Conservation (phyloP, 495 filamentous ascomycete genomes). For the Neurospora sp. region DNA sequence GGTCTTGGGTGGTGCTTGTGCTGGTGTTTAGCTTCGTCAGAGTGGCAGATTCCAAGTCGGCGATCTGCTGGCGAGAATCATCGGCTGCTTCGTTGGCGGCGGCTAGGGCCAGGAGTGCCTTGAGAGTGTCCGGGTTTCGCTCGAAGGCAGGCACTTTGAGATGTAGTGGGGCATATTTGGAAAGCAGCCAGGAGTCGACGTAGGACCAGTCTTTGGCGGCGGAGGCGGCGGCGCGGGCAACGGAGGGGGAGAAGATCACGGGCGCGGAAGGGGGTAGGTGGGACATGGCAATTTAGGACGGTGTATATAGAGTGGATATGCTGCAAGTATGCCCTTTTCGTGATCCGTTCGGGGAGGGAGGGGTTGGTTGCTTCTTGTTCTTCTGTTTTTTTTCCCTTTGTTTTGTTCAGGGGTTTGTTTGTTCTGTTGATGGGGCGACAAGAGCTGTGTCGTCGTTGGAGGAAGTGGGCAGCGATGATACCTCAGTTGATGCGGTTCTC, state of each 20-base stretch:
- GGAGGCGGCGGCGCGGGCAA: slow-evolving; percentile 52
- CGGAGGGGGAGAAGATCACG: slow-evolving; percentile 57
- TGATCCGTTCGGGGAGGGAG: background rate
- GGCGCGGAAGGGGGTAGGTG: slow-evolving; percentile 43
- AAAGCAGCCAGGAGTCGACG: slow-evolving; percentile 69
- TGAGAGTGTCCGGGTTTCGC: slow-evolving; percentile 74
- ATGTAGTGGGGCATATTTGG: slow-evolving; percentile 42
- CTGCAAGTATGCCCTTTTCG: background rate
- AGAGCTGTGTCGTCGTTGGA: background rate
- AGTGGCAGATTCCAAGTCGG: slow-evolving; percentile 49
- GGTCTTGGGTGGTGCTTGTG: background rate
- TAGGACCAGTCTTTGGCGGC: slow-evolving; percentile 80
- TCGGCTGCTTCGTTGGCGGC: slow-evolving; percentile 73
- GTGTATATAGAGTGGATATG: background rate
- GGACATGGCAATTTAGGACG: slow-evolving; percentile 27
- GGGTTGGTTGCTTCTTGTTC: background rate
- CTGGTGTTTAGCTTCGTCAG: slow-evolving; percentile 29
- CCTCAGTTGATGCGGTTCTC: background rate
- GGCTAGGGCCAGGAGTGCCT: slow-evolving; percentile 63
- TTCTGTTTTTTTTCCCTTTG: background rate
- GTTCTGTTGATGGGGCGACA: background rate
- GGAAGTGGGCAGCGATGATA: background rate
- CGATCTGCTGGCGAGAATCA: slow-evolving; percentile 54
- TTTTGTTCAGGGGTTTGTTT: background rate
- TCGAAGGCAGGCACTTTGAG: slow-evolving; percentile 52